phyloP scores from a whole-genome alignment of 2,329 filamentous ascomycete species.

The Sarocladiaceae sp. region DNA sequence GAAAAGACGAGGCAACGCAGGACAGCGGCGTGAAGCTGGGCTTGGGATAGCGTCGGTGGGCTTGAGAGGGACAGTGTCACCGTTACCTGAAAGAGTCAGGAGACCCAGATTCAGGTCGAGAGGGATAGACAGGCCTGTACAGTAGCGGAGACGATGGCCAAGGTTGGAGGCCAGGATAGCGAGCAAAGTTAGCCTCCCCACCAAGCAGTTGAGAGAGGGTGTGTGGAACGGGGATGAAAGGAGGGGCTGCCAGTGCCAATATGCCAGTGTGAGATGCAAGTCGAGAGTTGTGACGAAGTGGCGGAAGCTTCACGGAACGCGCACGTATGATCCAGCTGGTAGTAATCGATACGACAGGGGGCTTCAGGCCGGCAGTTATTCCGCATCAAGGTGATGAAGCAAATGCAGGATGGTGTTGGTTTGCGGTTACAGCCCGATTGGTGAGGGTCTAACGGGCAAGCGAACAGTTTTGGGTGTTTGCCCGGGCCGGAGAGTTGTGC shows the following conservation, averaged over 20 bases:
- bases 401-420: background rate
- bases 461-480: no score
- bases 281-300: constrained; percentile 6
- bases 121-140: no score
- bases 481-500: no score
- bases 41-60: constrained; percentile 8
- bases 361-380: constrained; percentile 2
- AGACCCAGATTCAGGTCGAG: background rate
- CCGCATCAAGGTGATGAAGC: background rate
- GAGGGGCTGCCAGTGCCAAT: background rate
- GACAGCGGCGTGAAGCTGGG: background rate
- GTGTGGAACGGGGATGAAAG: background rate
- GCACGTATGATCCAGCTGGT: no score
- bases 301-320: no score
- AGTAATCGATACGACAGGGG: background rate
- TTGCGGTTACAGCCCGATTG: no score
- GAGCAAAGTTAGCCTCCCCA: background rate
- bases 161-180: background rate
- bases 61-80: constrained; percentile 7
- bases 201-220: background rate
- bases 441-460: no score
- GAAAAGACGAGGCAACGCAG: constrained; percentile 1
- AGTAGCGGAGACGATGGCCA: background rate
- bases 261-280: no score
- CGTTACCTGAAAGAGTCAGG: constrained; percentile 8